Evolutionary conservation across 2,329 filamentous ascomycete genomes (phyloP).

Genomic region (Colletotrichum coccodes): DNA sequence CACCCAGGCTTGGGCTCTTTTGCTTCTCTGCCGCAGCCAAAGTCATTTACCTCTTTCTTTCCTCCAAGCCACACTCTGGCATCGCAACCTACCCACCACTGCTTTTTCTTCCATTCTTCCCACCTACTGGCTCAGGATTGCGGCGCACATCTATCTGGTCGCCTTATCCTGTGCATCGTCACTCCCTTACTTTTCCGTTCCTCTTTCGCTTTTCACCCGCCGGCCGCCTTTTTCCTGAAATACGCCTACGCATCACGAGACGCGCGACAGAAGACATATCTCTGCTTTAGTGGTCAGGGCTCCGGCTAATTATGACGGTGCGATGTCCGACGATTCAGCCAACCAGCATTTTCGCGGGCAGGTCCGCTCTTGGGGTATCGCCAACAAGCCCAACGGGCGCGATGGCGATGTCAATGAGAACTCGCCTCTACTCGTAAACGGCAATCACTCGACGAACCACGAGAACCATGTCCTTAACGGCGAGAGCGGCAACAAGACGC

Average conservation of each 20-base stretch:
- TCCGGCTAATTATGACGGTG: slow-evolving; percentile 43
- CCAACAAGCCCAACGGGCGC: slow-evolving; percentile 36
- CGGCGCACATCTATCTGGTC: slow-evolving; percentile 13
- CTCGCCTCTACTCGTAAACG: slow-evolving; percentile 53
- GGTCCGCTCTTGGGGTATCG: slow-evolving; percentile 36
- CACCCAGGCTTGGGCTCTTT: slow-evolving; percentile 2
- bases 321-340: slow-evolving; percentile 43
- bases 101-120: slow-evolving; percentile 18
- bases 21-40: not conserved
- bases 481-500: slow-evolving; percentile 38
- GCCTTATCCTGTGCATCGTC: slow-evolving; percentile 24
- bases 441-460: slow-evolving; percentile 39
- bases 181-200: slow-evolving; percentile 23
- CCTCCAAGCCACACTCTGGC: slow-evolving; percentile 25
- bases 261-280: slow-evolving; percentile 15
- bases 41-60: slow-evolving; percentile 14
- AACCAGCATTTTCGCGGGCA: slow-evolving; percentile 40
- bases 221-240: slow-evolving; percentile 1
- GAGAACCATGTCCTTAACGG: slow-evolving; percentile 29
- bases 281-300: slow-evolving; percentile 4
- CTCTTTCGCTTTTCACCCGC: slow-evolving; percentile 13
- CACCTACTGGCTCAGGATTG: not conserved
- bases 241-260: not conserved
- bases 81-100: slow-evolving; percentile 18
- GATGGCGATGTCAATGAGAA: slow-evolving; percentile 45